These are phyloP conservation scores for Schrenkiella parvula DNA, from an alignment of 345 rosid species.

Conservation along the genomic window DNA sequence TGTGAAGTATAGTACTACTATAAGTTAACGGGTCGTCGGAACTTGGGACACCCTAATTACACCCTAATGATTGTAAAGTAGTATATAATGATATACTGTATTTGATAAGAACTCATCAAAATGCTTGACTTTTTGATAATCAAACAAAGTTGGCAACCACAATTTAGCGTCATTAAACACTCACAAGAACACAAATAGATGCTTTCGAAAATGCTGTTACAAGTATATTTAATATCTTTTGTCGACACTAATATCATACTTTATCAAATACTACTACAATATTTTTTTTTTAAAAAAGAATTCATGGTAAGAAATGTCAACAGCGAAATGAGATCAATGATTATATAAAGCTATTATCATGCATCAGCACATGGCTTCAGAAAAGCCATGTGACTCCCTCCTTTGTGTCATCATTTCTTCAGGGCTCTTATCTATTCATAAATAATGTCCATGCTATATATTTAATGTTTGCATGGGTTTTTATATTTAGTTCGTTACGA, in stretches of 20 bases:
- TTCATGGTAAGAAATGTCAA: constrained; percentile 28
- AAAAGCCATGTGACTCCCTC: constrained; percentile 27
- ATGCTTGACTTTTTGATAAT: constrained; percentile 26
- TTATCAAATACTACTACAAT: background rate
- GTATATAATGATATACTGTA: background rate
- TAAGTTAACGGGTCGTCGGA: background rate
- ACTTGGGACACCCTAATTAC: constrained; percentile 1
- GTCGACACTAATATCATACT: constrained; percentile 8
- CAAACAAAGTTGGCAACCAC: constrained; percentile 22
- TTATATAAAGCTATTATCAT: constrained; percentile 21
- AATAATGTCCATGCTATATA: constrained; percentile 11
- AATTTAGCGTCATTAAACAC: constrained; percentile 15
- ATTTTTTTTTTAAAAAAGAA: no score
- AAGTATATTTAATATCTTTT: background rate
- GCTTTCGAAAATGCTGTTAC: constrained; percentile 3
- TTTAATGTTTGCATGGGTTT: background rate
- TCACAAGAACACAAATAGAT: constrained; percentile 14
- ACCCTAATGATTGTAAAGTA: constrained; percentile 10
- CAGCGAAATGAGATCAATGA: constrained; percentile 16
- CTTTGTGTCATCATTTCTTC: constrained; percentile 24
- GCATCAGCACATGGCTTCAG: constrained; percentile 32
- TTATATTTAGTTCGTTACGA: constrained; percentile 9
- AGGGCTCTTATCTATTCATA: constrained; percentile 23
- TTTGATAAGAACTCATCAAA: constrained; percentile 10
- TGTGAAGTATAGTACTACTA: background rate